Percentiles rank a stretch among this genome's conserved stretches.
Conservation (phyloP, 2,329 filamentous ascomycete species). For the Scedosporium boydii region DNA sequence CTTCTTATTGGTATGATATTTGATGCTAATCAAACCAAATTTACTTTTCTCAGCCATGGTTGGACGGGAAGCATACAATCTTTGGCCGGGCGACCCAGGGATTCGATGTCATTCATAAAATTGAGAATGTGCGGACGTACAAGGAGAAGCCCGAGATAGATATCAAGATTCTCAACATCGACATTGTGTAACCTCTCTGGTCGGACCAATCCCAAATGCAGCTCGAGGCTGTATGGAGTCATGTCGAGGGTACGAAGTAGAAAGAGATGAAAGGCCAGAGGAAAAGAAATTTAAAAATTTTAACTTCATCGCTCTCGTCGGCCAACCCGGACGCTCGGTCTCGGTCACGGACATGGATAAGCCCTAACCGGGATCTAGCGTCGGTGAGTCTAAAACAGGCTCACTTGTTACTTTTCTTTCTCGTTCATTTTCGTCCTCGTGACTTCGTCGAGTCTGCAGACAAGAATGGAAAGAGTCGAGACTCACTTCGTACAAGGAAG, state of each 20-base stretch:
- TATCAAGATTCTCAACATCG: slow-evolving; percentile 92
- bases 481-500: background rate
- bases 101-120: slow-evolving; percentile 89
- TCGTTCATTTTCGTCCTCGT: background rate
- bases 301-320: background rate
- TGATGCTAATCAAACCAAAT: background rate
- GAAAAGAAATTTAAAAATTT: background rate
- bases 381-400: background rate
- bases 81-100: slow-evolving; percentile 88
- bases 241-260: background rate
- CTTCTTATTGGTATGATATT: background rate
- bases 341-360: background rate
- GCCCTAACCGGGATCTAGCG: background rate
- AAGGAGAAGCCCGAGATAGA: slow-evolving; percentile 94
- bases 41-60: slow-evolving; percentile 54
- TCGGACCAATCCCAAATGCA: background rate
- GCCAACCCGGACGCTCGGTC: background rate
- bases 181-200: slow-evolving; percentile 32
- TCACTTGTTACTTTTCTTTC: background rate
- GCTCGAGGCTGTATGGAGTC: background rate
- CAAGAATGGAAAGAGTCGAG: background rate
- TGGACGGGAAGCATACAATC: slow-evolving; percentile 93
- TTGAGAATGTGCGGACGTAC: slow-evolving; percentile 80
- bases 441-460: background rate
- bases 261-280: background rate